phyloP scores from a whole-genome alignment of 208 protist species.

The Kentomonas sorsogonicus region DNA sequence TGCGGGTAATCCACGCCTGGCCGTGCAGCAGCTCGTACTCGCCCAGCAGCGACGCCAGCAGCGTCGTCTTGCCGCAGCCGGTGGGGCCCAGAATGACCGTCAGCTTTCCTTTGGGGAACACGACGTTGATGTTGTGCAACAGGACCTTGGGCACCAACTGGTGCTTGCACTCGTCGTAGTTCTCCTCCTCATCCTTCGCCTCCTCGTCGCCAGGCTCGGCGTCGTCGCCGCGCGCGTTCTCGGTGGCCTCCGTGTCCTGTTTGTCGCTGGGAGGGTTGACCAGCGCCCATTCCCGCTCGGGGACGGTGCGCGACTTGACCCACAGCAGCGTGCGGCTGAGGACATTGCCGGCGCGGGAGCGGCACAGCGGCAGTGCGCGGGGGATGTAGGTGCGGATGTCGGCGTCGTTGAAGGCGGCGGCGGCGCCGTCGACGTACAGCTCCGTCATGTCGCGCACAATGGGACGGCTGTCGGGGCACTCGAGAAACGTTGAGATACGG shows the following conservation, averaged over 20 bases:
- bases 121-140: slow-evolving; percentile 35
- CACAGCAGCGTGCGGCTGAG: slow-evolving; percentile 16
- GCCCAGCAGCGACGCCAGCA: slow-evolving; percentile 42
- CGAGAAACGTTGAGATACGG: slow-evolving; percentile 61
- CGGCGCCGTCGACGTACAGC: slow-evolving; percentile 11
- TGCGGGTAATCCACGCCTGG: slow-evolving; percentile 17
- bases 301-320: slow-evolving; percentile 16
- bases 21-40: slow-evolving; percentile 34
- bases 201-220: slow-evolving; percentile 1
- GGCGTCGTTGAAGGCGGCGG: slow-evolving; percentile 24
- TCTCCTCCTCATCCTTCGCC: slow-evolving; percentile 6
- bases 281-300: slow-evolving; percentile 20
- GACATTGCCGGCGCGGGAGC: slow-evolving; percentile 6
- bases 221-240: neutral
- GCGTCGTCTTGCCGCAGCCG: slow-evolving; percentile 73
- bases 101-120: slow-evolving; percentile 28
- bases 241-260: slow-evolving; percentile 1
- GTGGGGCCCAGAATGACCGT: slow-evolving; percentile 59
- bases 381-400: slow-evolving; percentile 24
- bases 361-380: slow-evolving; percentile 17
- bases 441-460: slow-evolving; percentile 17
- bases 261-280: neutral
- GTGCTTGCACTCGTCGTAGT: slow-evolving; percentile 15
- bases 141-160: slow-evolving; percentile 34
- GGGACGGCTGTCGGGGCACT: slow-evolving; percentile 23